Base-by-base conservation (phyloP, 1,284 basidiomycete species). In the Porphyrellus sp. region DNA sequence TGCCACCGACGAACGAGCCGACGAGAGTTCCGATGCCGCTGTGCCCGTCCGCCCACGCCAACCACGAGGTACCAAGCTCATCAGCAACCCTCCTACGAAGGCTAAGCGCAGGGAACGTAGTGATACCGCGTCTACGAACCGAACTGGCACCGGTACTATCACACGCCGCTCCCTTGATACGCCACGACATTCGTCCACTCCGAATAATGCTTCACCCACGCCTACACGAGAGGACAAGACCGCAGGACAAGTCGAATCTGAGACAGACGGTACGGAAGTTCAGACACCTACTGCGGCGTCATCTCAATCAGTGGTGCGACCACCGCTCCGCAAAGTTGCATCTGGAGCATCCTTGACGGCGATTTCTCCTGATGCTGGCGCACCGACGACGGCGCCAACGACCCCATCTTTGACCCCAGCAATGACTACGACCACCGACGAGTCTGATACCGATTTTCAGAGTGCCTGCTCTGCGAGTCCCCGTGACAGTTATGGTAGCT, bases 381-480 rank as follows among this genome's bases (percentile, higher is more conserved):
- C 38, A 4, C 35, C 51, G 16, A 61, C 66, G 15, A 63, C 67
- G 23, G 69, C 72, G 21, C 72, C 73, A 6, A 65, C 69, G 27
- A 73, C 73, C 5, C 74, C 76, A 18, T 71, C 75, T 18, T 67
- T 76, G 46, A 76, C 76, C 1, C 70, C 74, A 3, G 68, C 69
- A 2, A 59, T 74, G 20, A 72, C 75, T 33, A 70, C 68, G 13
- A 73, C 77, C 23, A 85, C 88, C 11, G 88, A 91, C 58, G 89
- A 89, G 59, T 89, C 88, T 28, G 88, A 91, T 61, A 86, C 85
- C 16, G 88, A 91, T 62, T 91, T 91, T 68, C 87, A 89, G 69
- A 91, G 88, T 59, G 88, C 89, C 34, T 90, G 88, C 68, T 89
- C 87, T 5, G 71, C 78, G 1, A 88, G 85, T 61, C 85, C 87